Base-by-base conservation (phyloP, 306 rosid species). In the Begonia peltatifolia region DNA sequence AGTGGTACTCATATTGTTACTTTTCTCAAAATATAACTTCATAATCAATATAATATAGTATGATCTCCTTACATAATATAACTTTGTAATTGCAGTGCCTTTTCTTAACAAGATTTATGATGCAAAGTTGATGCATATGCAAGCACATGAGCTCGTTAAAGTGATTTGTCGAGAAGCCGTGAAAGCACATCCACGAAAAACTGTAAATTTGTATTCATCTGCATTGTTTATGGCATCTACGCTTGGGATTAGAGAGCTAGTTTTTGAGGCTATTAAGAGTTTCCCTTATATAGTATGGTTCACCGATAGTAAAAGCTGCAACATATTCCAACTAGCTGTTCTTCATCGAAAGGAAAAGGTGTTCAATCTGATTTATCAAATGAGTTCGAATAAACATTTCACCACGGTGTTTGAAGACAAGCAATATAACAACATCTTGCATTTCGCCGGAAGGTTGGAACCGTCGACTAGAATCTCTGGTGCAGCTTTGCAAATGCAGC, bases 91-190 rank as follows among this genome's bases (percentile, higher is more conserved):
- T 44, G 0, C 48, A 44, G 48, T 44, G 7, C 48, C 48, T 44
- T 44, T 11, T 44, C 1, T 44, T n/a, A 44, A 3, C 9, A 16
- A 9, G 10, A 16, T n/a, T 9, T 1, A 49, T 49, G 53, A 49
- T 13, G 22, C 16, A n/a, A 49, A 49, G 20, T 9, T 49, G 53
- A 49, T 49, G 53, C 53, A 49, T 49, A 49, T 13, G 53, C 53
- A 49, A 49, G 53, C 17, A 15, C 16, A 1, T 16, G 53, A 49
- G 1, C 53, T 49, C 15, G 53, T 49, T n/a, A 49, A 11, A 49
- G 22, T n/a, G 16, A 13, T 49, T 14, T 49, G 53, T 1, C 11
- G 23, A 11, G 4, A 49, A 49, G 53, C 17, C 9, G 10, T 49
- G 6, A 14, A 14, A 11, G 53, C 8, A 15, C 17, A 49, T 49